These are phyloP conservation scores for Dipteronia sinensis DNA, from an alignment of 345 rosid species.

Conservation along the genomic window DNA sequence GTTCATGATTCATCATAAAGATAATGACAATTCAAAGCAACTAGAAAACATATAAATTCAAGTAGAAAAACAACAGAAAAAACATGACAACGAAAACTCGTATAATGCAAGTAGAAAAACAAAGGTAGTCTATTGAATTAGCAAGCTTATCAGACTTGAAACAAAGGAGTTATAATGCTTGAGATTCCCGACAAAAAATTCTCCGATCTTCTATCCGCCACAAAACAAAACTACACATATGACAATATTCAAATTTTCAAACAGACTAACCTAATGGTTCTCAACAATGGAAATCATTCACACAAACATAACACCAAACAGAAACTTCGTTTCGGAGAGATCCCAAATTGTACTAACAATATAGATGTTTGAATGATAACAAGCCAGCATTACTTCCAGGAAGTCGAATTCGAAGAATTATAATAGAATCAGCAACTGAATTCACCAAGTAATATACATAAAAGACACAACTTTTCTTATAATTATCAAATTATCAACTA, in stretches of 20 bases:
- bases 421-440: background rate
- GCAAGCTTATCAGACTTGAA: too few relatives aligned
- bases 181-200: background rate
- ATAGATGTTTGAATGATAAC: background rate
- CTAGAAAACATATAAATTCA: background rate
- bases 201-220: background rate
- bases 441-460: background rate
- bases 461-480: background rate
- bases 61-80: too few relatives aligned
- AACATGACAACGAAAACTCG: too few relatives aligned
- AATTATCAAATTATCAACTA: background rate
- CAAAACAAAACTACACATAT: background rate
- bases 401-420: background rate
- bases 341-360: background rate
- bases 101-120: too few relatives aligned
- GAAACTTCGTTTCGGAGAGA: too few relatives aligned
- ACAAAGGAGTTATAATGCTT: background rate
- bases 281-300: background rate
- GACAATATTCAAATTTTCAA: background rate
- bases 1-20: background rate
- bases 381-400: background rate
- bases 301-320: background rate
- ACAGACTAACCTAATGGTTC: background rate
- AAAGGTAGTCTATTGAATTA: too few relatives aligned
- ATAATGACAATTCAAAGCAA: background rate